Conservation (phyloP, 2,329 filamentous ascomycete species). For the Xylaria sp. region DNA sequence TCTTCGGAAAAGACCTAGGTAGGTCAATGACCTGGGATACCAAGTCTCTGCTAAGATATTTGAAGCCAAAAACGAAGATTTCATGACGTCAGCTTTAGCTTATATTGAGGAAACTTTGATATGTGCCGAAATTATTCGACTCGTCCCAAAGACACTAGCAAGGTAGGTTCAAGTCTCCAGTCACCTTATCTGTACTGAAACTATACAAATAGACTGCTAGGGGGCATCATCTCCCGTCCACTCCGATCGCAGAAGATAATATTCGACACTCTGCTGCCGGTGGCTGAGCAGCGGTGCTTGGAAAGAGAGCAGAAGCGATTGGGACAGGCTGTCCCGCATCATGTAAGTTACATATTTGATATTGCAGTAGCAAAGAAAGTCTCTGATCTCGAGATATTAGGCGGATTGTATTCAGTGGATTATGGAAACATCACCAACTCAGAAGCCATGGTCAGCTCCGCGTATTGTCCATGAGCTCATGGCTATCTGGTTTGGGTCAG, state of each 20-base stretch:
- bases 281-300: constrained; percentile 13
- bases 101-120: constrained; percentile 47
- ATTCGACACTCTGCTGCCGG: constrained; percentile 10
- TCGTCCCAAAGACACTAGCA: constrained; percentile 34
- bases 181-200: too few species aligned
- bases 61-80: not conserved
- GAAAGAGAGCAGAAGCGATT: constrained; percentile 14
- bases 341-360: constrained; percentile 14
- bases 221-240: constrained; percentile 3
- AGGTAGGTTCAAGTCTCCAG: constrained; percentile 12
- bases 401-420: constrained; percentile 50
- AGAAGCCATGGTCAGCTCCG: constrained; percentile 44
- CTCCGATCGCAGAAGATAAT: constrained; percentile 20
- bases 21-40: not conserved
- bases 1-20: constrained; percentile 38
- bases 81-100: constrained; percentile 34
- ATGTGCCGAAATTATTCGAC: constrained; percentile 42
- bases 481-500: constrained; percentile 52
- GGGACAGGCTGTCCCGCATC: constrained; percentile 13
- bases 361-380: not conserved
- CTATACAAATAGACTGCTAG: not conserved
- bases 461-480: constrained; percentile 49
- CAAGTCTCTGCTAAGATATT: not conserved
- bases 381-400: constrained; percentile 4
- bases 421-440: constrained; percentile 47